Evolutionary conservation across 1,139 yeast species (phyloP), one percentile per base, ranked within the genome.

Genomic region (Candida sanyaensis): DNA sequence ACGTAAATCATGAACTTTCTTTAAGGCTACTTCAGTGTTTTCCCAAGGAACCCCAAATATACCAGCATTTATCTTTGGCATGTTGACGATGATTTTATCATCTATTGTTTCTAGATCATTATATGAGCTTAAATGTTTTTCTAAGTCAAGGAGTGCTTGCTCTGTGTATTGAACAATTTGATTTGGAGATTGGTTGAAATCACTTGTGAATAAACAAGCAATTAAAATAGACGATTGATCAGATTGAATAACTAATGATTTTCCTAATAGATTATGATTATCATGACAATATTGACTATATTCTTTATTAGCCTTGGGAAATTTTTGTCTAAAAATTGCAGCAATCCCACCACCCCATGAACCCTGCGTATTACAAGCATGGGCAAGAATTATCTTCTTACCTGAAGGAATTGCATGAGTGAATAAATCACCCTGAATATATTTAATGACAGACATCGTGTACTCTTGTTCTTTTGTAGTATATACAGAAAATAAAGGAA

Each of bases 261-360:
- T 79, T 0, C 92, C 93, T 34, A 84, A 60, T 10, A 85, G 65
- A 42, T 63, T 54, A 2, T 57, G 54, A 12, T 64, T 53, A 4
- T 62, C 49, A 5, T 59, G 50, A 60, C 93, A 86, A 57, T 81
- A 78, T 0, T 68, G 57, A 12, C 64, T 65, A 61, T 87, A 85
- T 8, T 55, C 48, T 39, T 59, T 54, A 55, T 77, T 83, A 1
- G 89, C 75, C 6, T 68, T 58, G 1, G 88, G 89, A 59, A 71
- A 86, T 46, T 70, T 61, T 28, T 56, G 53, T 32, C 71, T 71
- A 60, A 87, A 82, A 7, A 64, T 71, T 2, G 71, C 71, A 0
- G 92, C 93, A 2, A 89, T 80, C 0, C 96, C 96, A 0, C 88
- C 93, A 4, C 96, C 95, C 96, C 96, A 89, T 0, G 76, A 61